A percentile compares a stretch with the other conserved stretches of the same genome.
Evolutionary conservation across 2,329 filamentous ascomycete species (phyloP).

Genomic region (Alternaria postmessia): DNA sequence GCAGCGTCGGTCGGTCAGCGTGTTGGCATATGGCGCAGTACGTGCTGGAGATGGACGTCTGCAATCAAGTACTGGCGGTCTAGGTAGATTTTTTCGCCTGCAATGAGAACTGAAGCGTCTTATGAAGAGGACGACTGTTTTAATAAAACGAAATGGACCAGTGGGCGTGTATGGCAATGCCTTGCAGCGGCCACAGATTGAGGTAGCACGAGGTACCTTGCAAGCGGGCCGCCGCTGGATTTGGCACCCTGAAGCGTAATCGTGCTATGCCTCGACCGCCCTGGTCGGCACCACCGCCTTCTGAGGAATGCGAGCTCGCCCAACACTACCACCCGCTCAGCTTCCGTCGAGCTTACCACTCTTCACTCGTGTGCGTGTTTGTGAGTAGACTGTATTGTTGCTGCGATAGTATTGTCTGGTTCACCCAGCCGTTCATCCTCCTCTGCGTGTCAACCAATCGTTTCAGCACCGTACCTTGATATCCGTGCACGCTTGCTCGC

Average conservation of each 20-base stretch:
- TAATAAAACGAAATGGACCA: constrained; percentile 30
- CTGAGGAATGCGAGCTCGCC: constrained; percentile 41
- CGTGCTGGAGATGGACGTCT: constrained; percentile 7
- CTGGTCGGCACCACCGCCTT: constrained; percentile 46
- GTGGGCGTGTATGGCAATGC: constrained; percentile 34
- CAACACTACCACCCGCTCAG: constrained; percentile 38
- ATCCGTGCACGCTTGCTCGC: constrained; percentile 48
- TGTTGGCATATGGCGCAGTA: constrained; percentile 27
- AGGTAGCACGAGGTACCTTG: constrained; percentile 46
- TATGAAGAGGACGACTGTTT: constrained; percentile 12
- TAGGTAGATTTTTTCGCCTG: neutral
- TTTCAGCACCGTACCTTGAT: constrained; percentile 50
- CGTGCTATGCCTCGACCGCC: constrained; percentile 48
- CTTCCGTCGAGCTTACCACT: constrained; percentile 13
- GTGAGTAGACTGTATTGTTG: constrained; percentile 14
- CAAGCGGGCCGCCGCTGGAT: constrained; percentile 41
- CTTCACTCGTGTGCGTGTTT: constrained; percentile 13
- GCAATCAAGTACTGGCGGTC: constrained; percentile 15
- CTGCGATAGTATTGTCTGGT: constrained; percentile 21
- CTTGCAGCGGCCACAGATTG: constrained; percentile 41
- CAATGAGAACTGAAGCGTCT: constrained; percentile 2
- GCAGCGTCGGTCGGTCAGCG: constrained; percentile 32
- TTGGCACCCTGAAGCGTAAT: constrained; percentile 43
- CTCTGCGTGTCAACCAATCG: constrained; percentile 50
- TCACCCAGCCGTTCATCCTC: constrained; percentile 40